phyloP scores from a whole-genome alignment of 306 rosid species.

The Begonia fuchsioides region DNA sequence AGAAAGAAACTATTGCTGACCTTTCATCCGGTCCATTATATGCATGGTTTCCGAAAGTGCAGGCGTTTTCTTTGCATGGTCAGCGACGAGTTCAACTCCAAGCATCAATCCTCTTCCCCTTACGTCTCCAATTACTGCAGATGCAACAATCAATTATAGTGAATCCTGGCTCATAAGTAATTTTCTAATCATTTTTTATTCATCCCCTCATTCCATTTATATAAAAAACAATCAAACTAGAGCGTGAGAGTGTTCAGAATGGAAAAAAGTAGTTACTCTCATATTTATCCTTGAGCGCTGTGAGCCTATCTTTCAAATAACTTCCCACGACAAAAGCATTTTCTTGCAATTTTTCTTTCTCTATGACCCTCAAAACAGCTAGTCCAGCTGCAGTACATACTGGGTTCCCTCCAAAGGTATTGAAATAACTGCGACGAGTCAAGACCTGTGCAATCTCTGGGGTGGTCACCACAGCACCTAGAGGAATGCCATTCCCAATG shows the following conservation, averaged over 20 bases:
- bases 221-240: neutral
- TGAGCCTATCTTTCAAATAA: conserved; percentile 57
- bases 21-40: conserved; percentile 73
- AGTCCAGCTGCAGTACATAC: conserved; percentile 81
- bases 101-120: conserved; percentile 83
- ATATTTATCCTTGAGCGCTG: conserved; percentile 52
- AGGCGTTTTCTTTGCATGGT: conserved; percentile 64
- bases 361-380: conserved; percentile 72
- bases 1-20: conserved; percentile 18
- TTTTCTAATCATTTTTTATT: too few species aligned
- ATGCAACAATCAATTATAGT: neutral
- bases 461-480: conserved; percentile 91
- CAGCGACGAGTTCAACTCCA: conserved; percentile 85
- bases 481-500: conserved; percentile 88
- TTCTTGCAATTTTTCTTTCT: conserved; percentile 71
- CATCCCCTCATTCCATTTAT: neutral
- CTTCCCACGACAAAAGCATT: conserved; percentile 66
- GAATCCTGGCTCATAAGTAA: too few species aligned
- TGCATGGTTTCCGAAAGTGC: conserved; percentile 61
- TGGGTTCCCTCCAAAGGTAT: conserved; percentile 93
- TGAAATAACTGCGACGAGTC: conserved; percentile 57
- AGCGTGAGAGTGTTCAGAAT: neutral
- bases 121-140: conserved; percentile 70
- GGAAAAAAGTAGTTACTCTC: conserved; percentile 34
- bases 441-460: conserved; percentile 65